A percentile compares a stretch with the other conserved stretches of the same genome.
Evolutionary conservation across 768 basidiomycete species (phyloP).

Genomic region (Sutorius australiensis): DNA sequence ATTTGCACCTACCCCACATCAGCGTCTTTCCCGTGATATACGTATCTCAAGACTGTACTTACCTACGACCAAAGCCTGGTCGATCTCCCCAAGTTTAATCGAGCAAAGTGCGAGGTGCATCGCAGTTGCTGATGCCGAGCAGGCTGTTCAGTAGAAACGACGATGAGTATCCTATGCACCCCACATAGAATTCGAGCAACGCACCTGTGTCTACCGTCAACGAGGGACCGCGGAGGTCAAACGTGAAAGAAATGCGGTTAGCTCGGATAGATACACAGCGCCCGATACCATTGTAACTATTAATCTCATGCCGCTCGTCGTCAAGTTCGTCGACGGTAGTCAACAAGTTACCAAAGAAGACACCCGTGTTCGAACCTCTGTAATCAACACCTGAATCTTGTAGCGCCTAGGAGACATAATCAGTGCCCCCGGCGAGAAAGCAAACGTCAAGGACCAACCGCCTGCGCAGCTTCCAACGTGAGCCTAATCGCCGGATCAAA

Average conservation of each 20-base stretch:
- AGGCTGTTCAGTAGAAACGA: constrained; percentile 20
- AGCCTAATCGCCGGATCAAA: constrained; percentile 33
- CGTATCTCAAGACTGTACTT: background rate
- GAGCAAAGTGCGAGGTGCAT: constrained; percentile 47
- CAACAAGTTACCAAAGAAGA: constrained; percentile 36
- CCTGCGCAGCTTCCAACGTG: constrained; percentile 31
- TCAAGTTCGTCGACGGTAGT: constrained; percentile 27
- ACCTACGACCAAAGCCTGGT: constrained; percentile 42
- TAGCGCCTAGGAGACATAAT: constrained; percentile 24
- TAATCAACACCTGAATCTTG: constrained; percentile 48
- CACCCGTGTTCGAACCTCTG: constrained; percentile 40
- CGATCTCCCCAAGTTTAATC: constrained; percentile 41
- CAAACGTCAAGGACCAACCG: constrained; percentile 7
- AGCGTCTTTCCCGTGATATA: background rate
- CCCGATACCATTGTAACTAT: constrained; percentile 28
- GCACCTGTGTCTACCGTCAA: constrained; percentile 39
- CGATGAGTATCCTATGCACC: background rate
- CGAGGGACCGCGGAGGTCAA: constrained; percentile 45
- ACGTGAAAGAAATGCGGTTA: constrained; percentile 34
- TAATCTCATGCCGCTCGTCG: constrained; percentile 27
- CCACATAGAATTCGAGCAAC: background rate
- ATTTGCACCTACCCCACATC: constrained; percentile 20
- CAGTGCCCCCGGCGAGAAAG: background rate
- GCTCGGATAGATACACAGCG: constrained; percentile 30
- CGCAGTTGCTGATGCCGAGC: constrained; percentile 45